Evolutionary conservation across 2,329 filamentous ascomycete species (phyloP), one percentile per base, ranked within the genome.

Genomic region (Colletotrichum lupini): DNA sequence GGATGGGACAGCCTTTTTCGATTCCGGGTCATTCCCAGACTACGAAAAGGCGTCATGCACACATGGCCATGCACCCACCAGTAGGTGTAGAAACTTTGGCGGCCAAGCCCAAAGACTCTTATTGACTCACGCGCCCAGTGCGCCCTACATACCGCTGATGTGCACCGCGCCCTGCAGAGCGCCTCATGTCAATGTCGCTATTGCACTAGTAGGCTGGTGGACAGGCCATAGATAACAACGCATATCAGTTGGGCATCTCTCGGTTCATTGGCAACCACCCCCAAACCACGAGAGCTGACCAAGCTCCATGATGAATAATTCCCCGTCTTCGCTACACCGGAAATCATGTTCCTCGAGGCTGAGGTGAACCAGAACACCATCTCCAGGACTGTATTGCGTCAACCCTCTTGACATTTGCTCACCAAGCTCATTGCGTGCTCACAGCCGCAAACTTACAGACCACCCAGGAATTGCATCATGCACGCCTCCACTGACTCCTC

Each of bases 101-200:
- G 64, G 2, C 46, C 5, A 56, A 65, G 55, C 42, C 59, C 59
- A 49, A 37, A 37, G n/a, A 16, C 37, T 60, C 32, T 6, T 7
- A 8, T 65, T 57, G 67, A 65, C 70, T 64, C 22, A 55, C 22
- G 32, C 70, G 35, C 70, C 60, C 35, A 26, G 7, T 26, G 24
- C 24, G 19, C 52, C 52, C n/a, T 55, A 22, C 19, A 24, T 26
- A 35, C 32, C 32, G n/a, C 52, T 57, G 19, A 42, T 55, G 56
- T 37, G 49, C 26, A 62, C 16, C 16, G 55, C 67, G 70, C 70
- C 70, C 70, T 73, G 46, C 70, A 19, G 49, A 11, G 19, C 66
- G 67, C 70, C 70, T 60, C 70, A 70, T 61, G 70, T 61, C 67
- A 55, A 49, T 26, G 11, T 30, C 26, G 35, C 42, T 24, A 28